Evolutionary conservation across 2,329 filamentous ascomycete genomes (phyloP), one percentile per base, ranked within the genome.

Genomic region (Pyricularia pennisetigena): DNA sequence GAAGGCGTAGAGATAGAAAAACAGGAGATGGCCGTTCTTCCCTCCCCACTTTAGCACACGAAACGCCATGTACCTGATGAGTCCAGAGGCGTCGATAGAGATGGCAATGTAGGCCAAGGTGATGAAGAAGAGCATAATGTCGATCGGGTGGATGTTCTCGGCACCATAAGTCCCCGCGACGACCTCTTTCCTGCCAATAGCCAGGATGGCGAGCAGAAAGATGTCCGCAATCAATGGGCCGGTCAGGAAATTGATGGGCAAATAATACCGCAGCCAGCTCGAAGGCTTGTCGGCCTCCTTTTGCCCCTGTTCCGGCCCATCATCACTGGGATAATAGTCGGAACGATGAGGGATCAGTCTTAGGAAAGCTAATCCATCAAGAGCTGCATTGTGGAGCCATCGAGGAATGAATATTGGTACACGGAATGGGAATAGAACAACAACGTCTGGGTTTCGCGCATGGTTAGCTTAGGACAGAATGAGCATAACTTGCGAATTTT

Each of bases 21-120:
- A 93, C 1, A 93, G 80, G 29, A 83, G 78, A 69, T 89, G 87
- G 0, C 90, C 90, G n/a, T 84, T 83, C 69, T 86, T 82, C 3
- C 90, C 89, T 65, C 87, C 89, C 78, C 84, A 87, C 69, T 89
- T 82, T 2, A 92, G 79, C 0, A 92, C 89, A 70, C 86, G 90
- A 79, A 90, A 91, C 0, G 90, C 89, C 26, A 92, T 75, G 70
- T 82, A 92, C 68, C 89, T 80, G 72, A 92, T 91, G 20, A 92
- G 80, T 3, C 90, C 90, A 0, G 90, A 92, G 2, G 90, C 89
- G 71, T 92, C 90, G 69, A 92, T 90, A 0, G 89, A 92, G 64
- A 93, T 91, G 64, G 90, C 90, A 69, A 92, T 91, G 72, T 92
- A 93, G 2, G 90, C 90, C 62, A 91, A 75, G 0, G 88, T 90